These are phyloP conservation scores for Agrocybe praecox DNA, from an alignment of 768 basidiomycete species.

Conservation along the genomic window DNA sequence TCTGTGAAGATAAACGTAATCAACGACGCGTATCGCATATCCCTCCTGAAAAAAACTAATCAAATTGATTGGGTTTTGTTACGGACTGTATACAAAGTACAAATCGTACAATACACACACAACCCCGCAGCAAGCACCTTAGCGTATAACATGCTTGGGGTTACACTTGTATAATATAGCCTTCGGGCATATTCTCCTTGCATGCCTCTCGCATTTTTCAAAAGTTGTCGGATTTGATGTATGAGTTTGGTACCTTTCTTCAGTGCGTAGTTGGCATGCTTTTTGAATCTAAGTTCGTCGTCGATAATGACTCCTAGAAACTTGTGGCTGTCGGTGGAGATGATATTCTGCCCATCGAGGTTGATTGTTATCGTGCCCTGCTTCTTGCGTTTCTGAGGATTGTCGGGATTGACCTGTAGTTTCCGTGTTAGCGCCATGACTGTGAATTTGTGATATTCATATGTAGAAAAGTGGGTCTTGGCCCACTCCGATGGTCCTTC, in stretches of 20 bases:
- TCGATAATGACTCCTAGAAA: constrained; percentile 8
- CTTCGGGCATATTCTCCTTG: constrained; percentile 9
- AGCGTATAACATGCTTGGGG: constrained; percentile 35
- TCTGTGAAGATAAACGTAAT: too few species aligned
- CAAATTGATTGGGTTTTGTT: too few species aligned
- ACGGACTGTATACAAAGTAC: too few species aligned
- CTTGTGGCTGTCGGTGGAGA: background rate
- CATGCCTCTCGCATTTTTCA: constrained; percentile 20
- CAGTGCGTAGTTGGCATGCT: constrained; percentile 8
- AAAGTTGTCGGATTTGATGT: constrained; percentile 19
- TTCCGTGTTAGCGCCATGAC: constrained; percentile 1
- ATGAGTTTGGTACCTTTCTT: constrained; percentile 24
- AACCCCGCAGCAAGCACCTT: too few species aligned
- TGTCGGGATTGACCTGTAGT: background rate
- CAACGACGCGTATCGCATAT: too few species aligned
- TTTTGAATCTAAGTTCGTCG: constrained; percentile 5
- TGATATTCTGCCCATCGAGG: constrained; percentile 1
- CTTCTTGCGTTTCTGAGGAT: background rate
- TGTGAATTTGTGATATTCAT: constrained; percentile 7
- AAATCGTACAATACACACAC: too few species aligned
- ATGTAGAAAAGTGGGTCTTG: background rate
- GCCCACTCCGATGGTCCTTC: constrained; percentile 4
- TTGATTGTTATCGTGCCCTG: background rate
- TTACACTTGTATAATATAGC: constrained; percentile 25
- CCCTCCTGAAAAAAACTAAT: too few species aligned